Percentiles rank a stretch among this genome's conserved stretches.
These are phyloP conservation scores for Trichoderma polysporum DNA, from an alignment of 2,329 filamentous ascomycete genomes.

Conservation along the genomic window DNA sequence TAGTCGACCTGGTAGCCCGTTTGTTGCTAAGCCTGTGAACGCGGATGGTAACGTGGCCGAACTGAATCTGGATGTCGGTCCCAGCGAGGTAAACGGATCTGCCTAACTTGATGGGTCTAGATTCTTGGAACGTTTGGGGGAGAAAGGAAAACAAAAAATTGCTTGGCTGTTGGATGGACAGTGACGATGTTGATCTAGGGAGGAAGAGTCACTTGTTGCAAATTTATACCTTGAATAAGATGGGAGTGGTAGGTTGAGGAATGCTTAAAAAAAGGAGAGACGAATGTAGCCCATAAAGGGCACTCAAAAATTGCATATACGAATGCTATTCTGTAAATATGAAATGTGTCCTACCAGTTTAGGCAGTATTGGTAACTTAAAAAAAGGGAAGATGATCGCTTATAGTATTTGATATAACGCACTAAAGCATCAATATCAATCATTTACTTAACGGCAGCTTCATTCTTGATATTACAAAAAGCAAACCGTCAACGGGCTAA, in stretches of 20 bases:
- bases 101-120: not conserved
- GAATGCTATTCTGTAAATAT: not conserved
- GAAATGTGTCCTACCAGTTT: not conserved
- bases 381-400: not conserved
- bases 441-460: not conserved
- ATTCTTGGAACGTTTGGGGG: not conserved
- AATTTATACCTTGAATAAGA: not conserved
- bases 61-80: conserved; percentile 22
- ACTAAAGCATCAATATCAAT: not conserved
- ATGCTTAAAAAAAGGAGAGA: not conserved
- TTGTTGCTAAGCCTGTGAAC: conserved; percentile 54
- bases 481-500: not conserved
- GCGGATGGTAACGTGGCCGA: conserved; percentile 11
- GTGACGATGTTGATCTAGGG: not conserved
- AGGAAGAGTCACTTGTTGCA: not conserved
- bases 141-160: not conserved
- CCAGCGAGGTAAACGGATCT: conserved; percentile 1
- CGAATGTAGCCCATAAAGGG: not conserved
- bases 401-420: not conserved
- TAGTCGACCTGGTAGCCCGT: conserved; percentile 66
- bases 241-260: not conserved
- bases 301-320: not conserved
- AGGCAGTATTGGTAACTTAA: too few relatives aligned
- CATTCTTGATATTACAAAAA: not conserved
- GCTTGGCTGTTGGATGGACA: not conserved